Evolutionary conservation across 257 asterid species (phyloP).

Genomic region (Forsythia viridissima): DNA sequence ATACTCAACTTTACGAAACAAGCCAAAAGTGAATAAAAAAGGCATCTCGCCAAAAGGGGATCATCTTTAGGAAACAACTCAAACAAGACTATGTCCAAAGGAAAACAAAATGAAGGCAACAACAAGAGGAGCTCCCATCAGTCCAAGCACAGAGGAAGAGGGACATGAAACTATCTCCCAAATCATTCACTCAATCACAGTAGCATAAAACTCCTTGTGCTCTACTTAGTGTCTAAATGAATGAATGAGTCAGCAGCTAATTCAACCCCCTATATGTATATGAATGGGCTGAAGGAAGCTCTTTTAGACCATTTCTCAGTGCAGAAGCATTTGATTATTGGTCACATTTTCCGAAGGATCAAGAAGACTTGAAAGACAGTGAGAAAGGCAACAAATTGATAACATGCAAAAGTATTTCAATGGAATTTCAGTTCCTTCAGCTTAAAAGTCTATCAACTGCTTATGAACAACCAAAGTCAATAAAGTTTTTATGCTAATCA

Average conservation of each 20-base stretch:
- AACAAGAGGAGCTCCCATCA: too few species aligned
- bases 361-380: neutral
- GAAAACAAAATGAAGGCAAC: too few species aligned
- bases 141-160: slow-evolving; percentile 86
- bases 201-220: slow-evolving; percentile 39
- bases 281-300: slow-evolving; percentile 99
- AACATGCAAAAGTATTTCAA: too few species aligned
- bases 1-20: too few species aligned
- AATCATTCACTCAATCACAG: slow-evolving; percentile 96
- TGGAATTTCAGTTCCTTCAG: neutral
- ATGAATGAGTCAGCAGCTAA: slow-evolving; percentile 96
- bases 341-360: neutral
- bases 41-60: too few species aligned
- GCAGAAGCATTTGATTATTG: slow-evolving; percentile 11
- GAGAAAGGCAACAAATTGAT: neutral
- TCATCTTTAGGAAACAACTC: too few species aligned
- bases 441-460: neutral
- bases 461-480: neutral
- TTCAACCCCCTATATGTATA: slow-evolving; percentile 64
- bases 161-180: slow-evolving; percentile 93
- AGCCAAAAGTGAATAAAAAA: too few species aligned
- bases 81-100: too few species aligned
- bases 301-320: slow-evolving; percentile 52
- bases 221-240: slow-evolving; percentile 77
- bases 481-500: neutral